Conservation (phyloP, 2,329 filamentous ascomycete genomes). For the Colletotrichum horii region DNA sequence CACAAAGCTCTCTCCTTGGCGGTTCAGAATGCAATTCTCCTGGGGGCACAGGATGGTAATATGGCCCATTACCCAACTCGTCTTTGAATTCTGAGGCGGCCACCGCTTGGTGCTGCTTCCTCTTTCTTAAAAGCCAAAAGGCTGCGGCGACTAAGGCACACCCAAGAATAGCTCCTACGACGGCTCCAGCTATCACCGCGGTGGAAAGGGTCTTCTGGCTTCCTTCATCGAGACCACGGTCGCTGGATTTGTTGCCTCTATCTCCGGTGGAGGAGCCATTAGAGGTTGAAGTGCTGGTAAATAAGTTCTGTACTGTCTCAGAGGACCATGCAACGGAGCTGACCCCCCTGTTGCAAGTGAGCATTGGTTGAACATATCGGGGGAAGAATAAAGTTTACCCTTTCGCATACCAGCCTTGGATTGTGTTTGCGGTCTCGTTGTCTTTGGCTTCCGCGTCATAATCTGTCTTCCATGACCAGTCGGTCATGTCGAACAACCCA, state of each 20-base stretch:
- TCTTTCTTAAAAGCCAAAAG: not conserved
- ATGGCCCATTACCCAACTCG: not conserved
- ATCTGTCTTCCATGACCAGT: constrained; percentile 4
- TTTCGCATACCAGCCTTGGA: constrained; percentile 10
- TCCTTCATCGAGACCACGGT: not conserved
- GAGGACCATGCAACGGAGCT: constrained; percentile 9
- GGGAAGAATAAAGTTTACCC: not conserved
- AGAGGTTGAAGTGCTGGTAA: not conserved
- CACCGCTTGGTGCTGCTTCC: not conserved
- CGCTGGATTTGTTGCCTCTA: not conserved
- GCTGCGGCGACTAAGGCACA: not conserved
- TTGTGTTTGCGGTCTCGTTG: not conserved
- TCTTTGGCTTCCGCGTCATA: constrained; percentile 8
- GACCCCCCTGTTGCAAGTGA: not conserved
- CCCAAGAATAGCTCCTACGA: not conserved
- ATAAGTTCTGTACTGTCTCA: not conserved
- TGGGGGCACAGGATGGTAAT: not conserved
- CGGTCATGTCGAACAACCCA: constrained; percentile 17
- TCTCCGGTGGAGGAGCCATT: not conserved
- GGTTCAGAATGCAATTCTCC: not conserved
- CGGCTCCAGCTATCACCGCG: not conserved
- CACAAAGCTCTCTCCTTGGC: not conserved
- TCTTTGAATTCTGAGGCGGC: not conserved
- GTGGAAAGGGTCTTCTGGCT: not conserved
- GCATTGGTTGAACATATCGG: not conserved